A percentile compares a stretch with the other conserved stretches of the same genome.
Evolutionary conservation across 2,329 filamentous ascomycete genomes (phyloP).

Genomic region (Nigrospora osmanthi): DNA sequence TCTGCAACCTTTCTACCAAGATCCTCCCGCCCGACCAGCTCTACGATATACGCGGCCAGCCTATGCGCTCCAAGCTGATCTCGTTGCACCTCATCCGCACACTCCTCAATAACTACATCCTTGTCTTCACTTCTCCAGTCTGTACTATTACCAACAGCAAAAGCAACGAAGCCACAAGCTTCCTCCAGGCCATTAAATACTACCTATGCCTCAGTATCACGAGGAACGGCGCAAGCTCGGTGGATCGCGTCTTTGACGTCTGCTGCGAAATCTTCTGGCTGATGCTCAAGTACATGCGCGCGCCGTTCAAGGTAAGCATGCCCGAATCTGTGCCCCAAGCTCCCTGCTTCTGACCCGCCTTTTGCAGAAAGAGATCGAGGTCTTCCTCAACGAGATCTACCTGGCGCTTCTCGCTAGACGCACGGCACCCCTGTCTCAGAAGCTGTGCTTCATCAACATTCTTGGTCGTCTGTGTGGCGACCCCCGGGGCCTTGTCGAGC

Average conservation of each 20-base stretch:
- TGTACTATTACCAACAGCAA: conserved; percentile 91
- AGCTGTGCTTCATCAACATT: conserved; percentile 82
- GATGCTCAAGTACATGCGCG: conserved; percentile 88
- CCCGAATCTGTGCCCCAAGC: neutral
- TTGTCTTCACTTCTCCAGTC: conserved; percentile 83
- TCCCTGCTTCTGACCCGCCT: neutral
- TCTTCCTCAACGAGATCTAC: conserved; percentile 97
- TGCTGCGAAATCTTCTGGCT: conserved; percentile 97
- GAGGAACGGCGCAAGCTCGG: conserved; percentile 88
- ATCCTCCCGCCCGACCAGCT: conserved; percentile 82
- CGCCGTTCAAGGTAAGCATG: conserved; percentile 74
- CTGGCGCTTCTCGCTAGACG: conserved; percentile 82
- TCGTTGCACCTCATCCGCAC: conserved; percentile 94
- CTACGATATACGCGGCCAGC: conserved; percentile 84
- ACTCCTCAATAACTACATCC: conserved; percentile 86
- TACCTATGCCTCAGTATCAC: conserved; percentile 94
- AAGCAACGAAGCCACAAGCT: conserved; percentile 78
- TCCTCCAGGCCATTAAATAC: conserved; percentile 92
- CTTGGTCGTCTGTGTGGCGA: conserved; percentile 79
- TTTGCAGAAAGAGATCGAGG: conserved; percentile 83
- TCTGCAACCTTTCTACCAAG: conserved; percentile 97
- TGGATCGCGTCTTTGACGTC: conserved; percentile 88
- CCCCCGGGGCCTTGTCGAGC: conserved; percentile 82
- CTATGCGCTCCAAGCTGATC: conserved; percentile 94
- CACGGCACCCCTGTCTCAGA: conserved; percentile 81